Conservation (phyloP, 306 rosid species). For the Rubus parviflorus region DNA sequence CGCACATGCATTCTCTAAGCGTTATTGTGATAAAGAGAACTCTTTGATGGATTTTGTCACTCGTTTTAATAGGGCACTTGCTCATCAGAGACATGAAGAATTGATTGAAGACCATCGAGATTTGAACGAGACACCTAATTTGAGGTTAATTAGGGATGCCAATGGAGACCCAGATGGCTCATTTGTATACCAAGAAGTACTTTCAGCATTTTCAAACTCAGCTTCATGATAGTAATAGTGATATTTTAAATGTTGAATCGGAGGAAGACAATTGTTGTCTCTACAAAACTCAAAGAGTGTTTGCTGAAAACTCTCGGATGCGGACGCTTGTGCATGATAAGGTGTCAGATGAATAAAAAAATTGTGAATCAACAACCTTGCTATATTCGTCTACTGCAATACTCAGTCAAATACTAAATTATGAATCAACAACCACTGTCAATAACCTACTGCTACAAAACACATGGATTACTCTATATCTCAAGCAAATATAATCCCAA, state of each 20-base stretch:
- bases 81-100: neutral
- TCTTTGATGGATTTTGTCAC: neutral
- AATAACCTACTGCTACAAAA: too few species aligned
- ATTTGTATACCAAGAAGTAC: neutral
- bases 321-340: neutral
- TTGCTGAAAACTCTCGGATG: neutral
- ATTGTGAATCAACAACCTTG: too few species aligned
- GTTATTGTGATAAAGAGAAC: neutral
- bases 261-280: neutral
- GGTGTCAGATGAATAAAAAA: too few species aligned
- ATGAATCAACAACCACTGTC: too few species aligned
- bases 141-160: too few species aligned
- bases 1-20: neutral
- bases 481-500: too few species aligned
- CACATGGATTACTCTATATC: too few species aligned
- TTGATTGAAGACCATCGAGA: neutral
- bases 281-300: neutral
- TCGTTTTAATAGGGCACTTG: neutral
- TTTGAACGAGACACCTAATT: neutral
- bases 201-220: neutral
- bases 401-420: too few species aligned
- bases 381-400: too few species aligned
- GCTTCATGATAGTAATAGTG: neutral
- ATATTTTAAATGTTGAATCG: neutral
- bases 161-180: neutral